Evolutionary conservation across 495 filamentous ascomycete genomes (phyloP).

Genomic region (Neurospora sp.): DNA sequence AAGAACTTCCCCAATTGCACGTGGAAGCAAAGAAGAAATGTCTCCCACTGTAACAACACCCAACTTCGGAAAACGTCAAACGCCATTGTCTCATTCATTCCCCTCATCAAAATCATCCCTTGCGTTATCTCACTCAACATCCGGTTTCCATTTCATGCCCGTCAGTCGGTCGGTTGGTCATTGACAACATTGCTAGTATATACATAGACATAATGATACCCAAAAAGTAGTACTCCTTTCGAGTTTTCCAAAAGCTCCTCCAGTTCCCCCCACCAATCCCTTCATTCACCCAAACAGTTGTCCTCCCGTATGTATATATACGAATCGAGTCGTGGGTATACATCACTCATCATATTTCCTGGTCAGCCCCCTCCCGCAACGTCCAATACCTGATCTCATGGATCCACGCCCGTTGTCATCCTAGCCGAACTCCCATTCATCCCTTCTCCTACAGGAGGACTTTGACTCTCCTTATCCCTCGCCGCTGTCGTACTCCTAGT

Average conservation of each 20-base stretch:
- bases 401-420: background rate
- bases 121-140: background rate
- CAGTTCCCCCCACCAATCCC: background rate
- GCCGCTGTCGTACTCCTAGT: background rate
- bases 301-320: background rate
- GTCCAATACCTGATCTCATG: background rate
- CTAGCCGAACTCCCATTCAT: background rate
- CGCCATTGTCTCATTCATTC: background rate
- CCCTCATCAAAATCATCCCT: background rate
- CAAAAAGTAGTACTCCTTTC: background rate
- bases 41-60: background rate
- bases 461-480: background rate
- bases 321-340: background rate
- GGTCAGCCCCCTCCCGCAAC: too few species aligned
- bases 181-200: background rate
- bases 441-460: background rate
- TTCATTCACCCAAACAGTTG: background rate
- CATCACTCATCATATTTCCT: background rate
- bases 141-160: background rate
- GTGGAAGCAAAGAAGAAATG: background rate
- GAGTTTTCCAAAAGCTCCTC: background rate
- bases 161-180: background rate
- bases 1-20: background rate
- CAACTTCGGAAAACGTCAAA: background rate
- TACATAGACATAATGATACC: background rate